Base-by-base conservation (phyloP, 2,329 filamentous ascomycete species). In the Teratosphaeria pseudoeucalypti region DNA sequence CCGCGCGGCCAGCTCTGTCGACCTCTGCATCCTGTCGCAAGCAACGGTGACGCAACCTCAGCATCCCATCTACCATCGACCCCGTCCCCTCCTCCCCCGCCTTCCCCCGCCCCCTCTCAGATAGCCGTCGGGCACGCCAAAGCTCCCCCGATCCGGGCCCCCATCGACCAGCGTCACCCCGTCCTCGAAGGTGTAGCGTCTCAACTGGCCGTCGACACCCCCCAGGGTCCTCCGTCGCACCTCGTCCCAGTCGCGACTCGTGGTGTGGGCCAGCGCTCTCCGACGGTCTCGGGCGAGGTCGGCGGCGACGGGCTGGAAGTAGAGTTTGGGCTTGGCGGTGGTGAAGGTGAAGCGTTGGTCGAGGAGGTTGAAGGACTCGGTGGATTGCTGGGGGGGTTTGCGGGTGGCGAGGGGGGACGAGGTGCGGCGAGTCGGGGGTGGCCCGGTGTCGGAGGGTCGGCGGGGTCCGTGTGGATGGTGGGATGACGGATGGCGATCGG, bases 241-340 rank as follows among this genome's bases (percentile, higher is more conserved):
- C 3, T 58, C 58, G 12, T 61, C 64, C 77, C 77, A 79, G 54
- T 76, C 72, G 16, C 72, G 66, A 58, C 71, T 74, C 12, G 76
- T 79, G 57, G 72, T 71, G 5, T 73, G 68, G 16, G 81, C 78
- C 16, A 88, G 77, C 56, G 78, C 78, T 59, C 86, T 83, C 4
- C 91, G 75, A 12, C 92, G 84, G 54, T 81, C 79, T 16, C 82
- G 78, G 0, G 82, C 87, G 6, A 91, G 75, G 0, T 85, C 81
- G 6, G 84, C 79, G 0, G 83, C 72, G 0, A 90, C 88, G 1
- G 88, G 84, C 52, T 82, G 76, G 72, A 78, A 88, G 72, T 87
- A 88, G 14, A 88, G 73, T 63, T 83, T 82, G 0, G 85, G 85
- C 67, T 86, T 86, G 0, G 83, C 73, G 1, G 75, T 76, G 0